Evolutionary conservation across 805 yeast species (phyloP), one percentile per base, ranked within the genome.

Genomic region (Cyberlindnera meyerae): DNA sequence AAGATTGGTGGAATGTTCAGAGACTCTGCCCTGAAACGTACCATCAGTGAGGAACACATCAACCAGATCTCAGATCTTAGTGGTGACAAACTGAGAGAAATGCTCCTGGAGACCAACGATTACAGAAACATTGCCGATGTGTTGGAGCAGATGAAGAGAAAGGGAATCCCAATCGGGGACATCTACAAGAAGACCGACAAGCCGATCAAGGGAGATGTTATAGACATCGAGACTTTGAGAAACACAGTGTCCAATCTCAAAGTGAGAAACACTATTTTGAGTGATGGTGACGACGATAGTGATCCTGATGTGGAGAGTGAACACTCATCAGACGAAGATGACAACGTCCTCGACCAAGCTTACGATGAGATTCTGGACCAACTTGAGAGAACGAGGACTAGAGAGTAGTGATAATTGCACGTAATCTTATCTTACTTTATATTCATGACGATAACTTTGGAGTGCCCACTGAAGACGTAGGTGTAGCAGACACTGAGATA

Each of bases 301-400:
- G 45, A 30, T 8, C 30, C 41, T 2, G 45, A 30, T 8, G 17
- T 36, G 32, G 51, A 34, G 9, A 31, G 41, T n/a, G 43, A 30
- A 1, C 31, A 27, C 11, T 29, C 27, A 17, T 12, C 27, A 27
- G 34, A 27, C n/a, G 24, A 29, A 16, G 45, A 27, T 11, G 42
- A 44, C 4, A 32, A 32, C 6, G 37, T 33, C 13, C 13, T 41
- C 15, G 60, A 56, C 36, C 57, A 60, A 12, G 67, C 67, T 3
- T 66, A 64, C 40, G 71, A 66, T 44, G 54, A 60, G 37, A 63
- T 66, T n/a, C 42, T 66, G 22, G 70, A 66, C 35, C 61, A 58
- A 31, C 40, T 66, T 24, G 63, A 61, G 36, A 50, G 55, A 24
- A 58, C 57, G 3, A 58, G 66, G 47, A 55, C 56, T 1, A 49